A percentile compares a stretch with the other conserved stretches of the same genome.
These are phyloP conservation scores for Begonia loranthoides DNA, from an alignment of 306 rosid genomes.

Conservation along the genomic window DNA sequence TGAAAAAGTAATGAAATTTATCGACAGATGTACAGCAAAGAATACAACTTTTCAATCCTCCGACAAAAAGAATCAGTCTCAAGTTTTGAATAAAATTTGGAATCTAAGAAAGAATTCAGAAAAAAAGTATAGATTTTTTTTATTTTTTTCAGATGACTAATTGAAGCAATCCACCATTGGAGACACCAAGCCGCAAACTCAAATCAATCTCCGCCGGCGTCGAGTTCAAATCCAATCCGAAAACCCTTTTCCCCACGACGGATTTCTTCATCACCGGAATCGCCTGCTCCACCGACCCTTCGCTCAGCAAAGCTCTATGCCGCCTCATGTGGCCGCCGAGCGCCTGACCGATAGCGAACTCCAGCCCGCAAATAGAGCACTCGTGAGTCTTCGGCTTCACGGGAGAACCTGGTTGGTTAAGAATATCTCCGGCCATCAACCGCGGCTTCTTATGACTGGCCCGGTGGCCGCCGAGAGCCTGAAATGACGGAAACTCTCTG, in stretches of 20 bases:
- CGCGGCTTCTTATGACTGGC: slow-evolving; percentile 68
- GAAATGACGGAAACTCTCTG: slow-evolving; percentile 47
- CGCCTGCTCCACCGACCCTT: slow-evolving; percentile 15
- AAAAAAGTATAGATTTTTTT: no score
- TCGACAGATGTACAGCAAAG: no score
- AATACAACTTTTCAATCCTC: no score
- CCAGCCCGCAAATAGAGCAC: slow-evolving; percentile 57
- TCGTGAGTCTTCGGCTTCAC: slow-evolving; percentile 41
- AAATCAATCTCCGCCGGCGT: slow-evolving; percentile 28
- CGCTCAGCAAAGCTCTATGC: slow-evolving; percentile 23
- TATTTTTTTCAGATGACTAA: not conserved
- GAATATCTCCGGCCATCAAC: slow-evolving; percentile 11
- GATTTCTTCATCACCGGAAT: no score
- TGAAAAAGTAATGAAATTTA: no score
- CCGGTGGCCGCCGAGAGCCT: slow-evolving; percentile 86
- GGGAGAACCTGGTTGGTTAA: not conserved
- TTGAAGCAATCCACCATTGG: not conserved
- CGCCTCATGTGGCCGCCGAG: slow-evolving; percentile 92
- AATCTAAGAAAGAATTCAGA: not conserved
- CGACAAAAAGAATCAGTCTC: no score
- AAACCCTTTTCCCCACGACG: slow-evolving; percentile 14
- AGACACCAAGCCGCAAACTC: slow-evolving; percentile 22
- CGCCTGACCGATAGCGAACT: slow-evolving; percentile 68
- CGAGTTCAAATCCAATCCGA: slow-evolving; percentile 41
- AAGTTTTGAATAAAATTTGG: not conserved